Percentiles rank a stretch among this genome's conserved stretches.
These are phyloP conservation scores for Eucalyptus coolabah DNA, from an alignment of 345 rosid species.

Conservation along the genomic window DNA sequence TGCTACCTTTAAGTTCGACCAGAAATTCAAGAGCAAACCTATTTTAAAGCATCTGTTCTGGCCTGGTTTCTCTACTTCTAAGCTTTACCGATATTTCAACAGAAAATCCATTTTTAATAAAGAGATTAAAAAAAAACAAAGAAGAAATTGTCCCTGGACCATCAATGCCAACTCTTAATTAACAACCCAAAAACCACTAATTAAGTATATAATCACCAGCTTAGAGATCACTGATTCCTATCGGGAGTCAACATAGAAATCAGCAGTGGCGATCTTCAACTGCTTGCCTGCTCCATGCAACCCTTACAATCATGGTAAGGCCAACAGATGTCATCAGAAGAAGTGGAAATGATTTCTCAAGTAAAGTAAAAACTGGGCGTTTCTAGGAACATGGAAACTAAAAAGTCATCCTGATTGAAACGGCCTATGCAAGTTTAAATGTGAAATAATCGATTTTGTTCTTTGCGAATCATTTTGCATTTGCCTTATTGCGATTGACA, in stretches of 20 bases:
- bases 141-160: not conserved
- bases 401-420: not conserved
- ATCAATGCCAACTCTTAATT: not conserved
- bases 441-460: not conserved
- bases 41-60: too few species aligned
- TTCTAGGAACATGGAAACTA: not conserved
- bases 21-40: too few species aligned
- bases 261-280: not conserved
- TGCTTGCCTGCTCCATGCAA: not conserved
- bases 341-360: not conserved
- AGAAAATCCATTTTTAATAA: too few species aligned
- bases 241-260: not conserved
- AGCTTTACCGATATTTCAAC: too few species aligned
- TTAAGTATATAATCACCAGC: not conserved
- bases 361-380: not conserved
- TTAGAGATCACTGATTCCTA: not conserved
- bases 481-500: too few species aligned
- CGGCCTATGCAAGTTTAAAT: not conserved
- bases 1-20: too few species aligned
- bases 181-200: not conserved
- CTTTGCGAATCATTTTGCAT: not conserved
- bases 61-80: too few species aligned
- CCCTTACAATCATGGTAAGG: not conserved
- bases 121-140: too few species aligned
- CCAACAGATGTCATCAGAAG: not conserved